phyloP scores from a whole-genome alignment of 192 early-diverging fungal species.

The Cetraspora pellucida region DNA sequence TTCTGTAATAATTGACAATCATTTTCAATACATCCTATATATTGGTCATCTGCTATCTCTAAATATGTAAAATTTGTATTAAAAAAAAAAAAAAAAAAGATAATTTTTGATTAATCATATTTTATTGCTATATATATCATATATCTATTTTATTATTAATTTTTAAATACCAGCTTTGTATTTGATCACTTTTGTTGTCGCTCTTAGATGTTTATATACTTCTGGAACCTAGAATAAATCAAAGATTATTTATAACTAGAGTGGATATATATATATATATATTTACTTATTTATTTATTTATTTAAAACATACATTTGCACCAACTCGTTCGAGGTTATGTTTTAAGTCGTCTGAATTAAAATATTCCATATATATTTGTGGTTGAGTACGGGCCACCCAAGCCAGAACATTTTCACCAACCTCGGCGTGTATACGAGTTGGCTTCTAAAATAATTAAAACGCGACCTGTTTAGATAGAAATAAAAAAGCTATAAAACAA shows the following conservation, averaged over 20 bases:
- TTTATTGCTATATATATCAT: not conserved
- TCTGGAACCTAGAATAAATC: not conserved
- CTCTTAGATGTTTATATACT: not conserved
- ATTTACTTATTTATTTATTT: not conserved
- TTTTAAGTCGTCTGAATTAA: not conserved
- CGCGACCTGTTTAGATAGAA: not conserved
- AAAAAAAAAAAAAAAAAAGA: no score
- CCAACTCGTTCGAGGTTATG: not conserved
- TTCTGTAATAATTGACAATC: slow-evolving; percentile 7
- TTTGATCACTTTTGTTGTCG: slow-evolving; percentile 15
- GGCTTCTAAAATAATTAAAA: not conserved
- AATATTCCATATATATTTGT: not conserved
- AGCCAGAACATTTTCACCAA: not conserved
- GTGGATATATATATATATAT: not conserved
- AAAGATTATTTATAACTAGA: not conserved
- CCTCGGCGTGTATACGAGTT: not conserved
- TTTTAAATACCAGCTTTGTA: not conserved
- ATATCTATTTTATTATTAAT: not conserved
- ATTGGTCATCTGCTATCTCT: not conserved
- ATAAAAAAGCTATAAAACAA: not conserved
- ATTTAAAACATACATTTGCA: not conserved
- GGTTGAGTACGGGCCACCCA: not conserved
- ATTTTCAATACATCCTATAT: not conserved
- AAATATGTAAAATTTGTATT: not conserved
- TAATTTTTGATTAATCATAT: not conserved